phyloP scores from a whole-genome alignment of 306 rosid genomes.

The Castanea sativa region DNA sequence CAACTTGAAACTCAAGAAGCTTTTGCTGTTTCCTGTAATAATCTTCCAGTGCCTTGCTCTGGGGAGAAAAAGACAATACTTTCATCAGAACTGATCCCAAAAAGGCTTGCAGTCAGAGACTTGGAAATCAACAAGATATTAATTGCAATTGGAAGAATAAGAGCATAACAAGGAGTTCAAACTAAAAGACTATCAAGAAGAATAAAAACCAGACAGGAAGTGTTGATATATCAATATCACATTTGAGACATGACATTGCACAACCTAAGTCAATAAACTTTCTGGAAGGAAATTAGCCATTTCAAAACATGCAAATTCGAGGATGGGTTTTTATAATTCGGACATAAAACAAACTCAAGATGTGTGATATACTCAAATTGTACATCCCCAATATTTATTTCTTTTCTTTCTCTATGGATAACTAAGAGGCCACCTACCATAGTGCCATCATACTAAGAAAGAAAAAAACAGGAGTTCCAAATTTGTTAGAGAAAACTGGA shows the following conservation, averaged over 20 bases:
- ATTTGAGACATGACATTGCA: too few species aligned
- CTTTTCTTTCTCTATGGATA: not conserved
- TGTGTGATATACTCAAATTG: not conserved
- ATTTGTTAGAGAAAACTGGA: not conserved
- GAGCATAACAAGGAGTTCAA: too few species aligned
- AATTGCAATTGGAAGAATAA: too few species aligned
- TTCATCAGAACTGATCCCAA: not conserved
- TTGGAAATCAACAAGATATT: too few species aligned
- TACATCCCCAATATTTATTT: not conserved
- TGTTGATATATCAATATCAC: too few species aligned
- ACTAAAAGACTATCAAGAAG: too few species aligned
- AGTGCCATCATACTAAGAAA: not conserved
- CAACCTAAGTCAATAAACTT: too few species aligned
- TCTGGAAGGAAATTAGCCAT: not conserved
- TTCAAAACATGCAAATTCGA: not conserved
- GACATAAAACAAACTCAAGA: not conserved
- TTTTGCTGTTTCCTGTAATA: conserved; percentile 63
- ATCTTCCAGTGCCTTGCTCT: conserved; percentile 65
- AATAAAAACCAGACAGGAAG: too few species aligned
- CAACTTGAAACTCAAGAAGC: conserved; percentile 55
- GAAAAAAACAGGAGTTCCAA: not conserved
- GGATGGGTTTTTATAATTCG: not conserved
- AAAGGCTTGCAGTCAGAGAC: too few species aligned
- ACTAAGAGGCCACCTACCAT: not conserved
- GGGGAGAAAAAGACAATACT: not conserved